Evolutionary conservation across 2,329 filamentous ascomycete species (phyloP).

Genomic region (Penicillium sp.): DNA sequence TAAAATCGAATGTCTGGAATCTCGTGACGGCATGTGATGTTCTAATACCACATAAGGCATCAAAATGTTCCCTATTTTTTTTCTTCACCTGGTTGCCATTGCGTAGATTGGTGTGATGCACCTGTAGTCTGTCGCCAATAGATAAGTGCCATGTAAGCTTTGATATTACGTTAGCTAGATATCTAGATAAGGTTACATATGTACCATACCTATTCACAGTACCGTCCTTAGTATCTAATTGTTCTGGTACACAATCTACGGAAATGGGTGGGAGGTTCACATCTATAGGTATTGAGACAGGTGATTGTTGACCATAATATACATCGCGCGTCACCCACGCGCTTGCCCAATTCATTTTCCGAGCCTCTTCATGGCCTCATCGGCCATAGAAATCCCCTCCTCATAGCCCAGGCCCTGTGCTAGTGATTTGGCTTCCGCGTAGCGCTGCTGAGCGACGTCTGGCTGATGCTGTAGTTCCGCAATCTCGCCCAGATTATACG

Average conservation of each 20-base stretch:
- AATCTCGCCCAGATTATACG: conserved; percentile 85
- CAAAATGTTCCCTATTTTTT: conserved; percentile 38
- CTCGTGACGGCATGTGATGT: conserved; percentile 41
- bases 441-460: conserved; percentile 67
- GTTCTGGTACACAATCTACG: neutral
- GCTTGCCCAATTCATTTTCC: conserved; percentile 19
- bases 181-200: too few relatives aligned
- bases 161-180: too few relatives aligned
- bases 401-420: conserved; percentile 48
- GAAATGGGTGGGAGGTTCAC: too few relatives aligned
- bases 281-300: conserved; percentile 1
- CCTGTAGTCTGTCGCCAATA: neutral
- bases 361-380: conserved; percentile 36
- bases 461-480: conserved; percentile 71
- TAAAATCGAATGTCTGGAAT: conserved; percentile 37
- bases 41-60: conserved; percentile 45
- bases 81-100: conserved; percentile 17
- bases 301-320: conserved; percentile 21
- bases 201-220: too few relatives aligned
- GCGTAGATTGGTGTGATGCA: conserved; percentile 9
- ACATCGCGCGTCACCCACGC: conserved; percentile 11
- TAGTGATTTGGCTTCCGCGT: conserved; percentile 67
- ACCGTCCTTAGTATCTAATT: neutral
- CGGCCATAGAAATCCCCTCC: conserved; percentile 36
- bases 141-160: too few relatives aligned